phyloP scores from a whole-genome alignment of 192 early-diverging fungal species.

The Pilaira anomala region DNA sequence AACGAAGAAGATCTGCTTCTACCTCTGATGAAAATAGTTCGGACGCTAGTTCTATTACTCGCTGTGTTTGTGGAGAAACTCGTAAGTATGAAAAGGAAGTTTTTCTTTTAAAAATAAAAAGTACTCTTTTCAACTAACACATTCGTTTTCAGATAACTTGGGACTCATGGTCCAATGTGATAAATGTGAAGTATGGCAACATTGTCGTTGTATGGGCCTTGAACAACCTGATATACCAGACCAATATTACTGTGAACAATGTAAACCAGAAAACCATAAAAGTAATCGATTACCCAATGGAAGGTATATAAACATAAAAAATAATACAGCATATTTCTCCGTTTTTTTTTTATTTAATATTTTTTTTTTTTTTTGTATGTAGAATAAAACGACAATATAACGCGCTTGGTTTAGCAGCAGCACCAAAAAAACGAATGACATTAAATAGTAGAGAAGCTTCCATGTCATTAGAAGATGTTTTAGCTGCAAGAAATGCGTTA shows the following conservation, averaged over 20 bases:
- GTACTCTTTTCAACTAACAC: background rate
- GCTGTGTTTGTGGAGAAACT: slow-evolving; percentile 50
- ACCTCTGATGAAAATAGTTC: slow-evolving; percentile 43
- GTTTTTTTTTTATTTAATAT: background rate
- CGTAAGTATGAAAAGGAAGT: slow-evolving; percentile 35
- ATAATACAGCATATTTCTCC: background rate
- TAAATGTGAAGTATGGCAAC: slow-evolving; percentile 53
- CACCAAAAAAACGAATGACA: slow-evolving; percentile 52
- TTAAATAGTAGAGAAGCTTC: slow-evolving; percentile 55
- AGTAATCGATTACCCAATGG: slow-evolving; percentile 35
- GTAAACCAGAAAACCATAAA: slow-evolving; percentile 44
- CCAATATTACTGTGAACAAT: slow-evolving; percentile 48
- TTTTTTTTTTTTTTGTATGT: background rate
- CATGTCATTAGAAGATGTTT: slow-evolving; percentile 46
- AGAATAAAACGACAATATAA: slow-evolving; percentile 26
- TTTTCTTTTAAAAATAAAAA: background rate
- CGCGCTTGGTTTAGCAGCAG: slow-evolving; percentile 6
- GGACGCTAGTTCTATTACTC: slow-evolving; percentile 43
- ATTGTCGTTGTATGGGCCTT: slow-evolving; percentile 48
- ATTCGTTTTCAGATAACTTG: slow-evolving; percentile 32
- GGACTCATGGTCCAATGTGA: slow-evolving; percentile 53
- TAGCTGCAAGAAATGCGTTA: slow-evolving; percentile 29
- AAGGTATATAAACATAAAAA: slow-evolving; percentile 34
- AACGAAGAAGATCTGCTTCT: slow-evolving; percentile 7
- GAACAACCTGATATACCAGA: slow-evolving; percentile 47